Evolutionary conservation across 768 basidiomycete genomes (phyloP).

Genomic region (Sarcodon sp.): DNA sequence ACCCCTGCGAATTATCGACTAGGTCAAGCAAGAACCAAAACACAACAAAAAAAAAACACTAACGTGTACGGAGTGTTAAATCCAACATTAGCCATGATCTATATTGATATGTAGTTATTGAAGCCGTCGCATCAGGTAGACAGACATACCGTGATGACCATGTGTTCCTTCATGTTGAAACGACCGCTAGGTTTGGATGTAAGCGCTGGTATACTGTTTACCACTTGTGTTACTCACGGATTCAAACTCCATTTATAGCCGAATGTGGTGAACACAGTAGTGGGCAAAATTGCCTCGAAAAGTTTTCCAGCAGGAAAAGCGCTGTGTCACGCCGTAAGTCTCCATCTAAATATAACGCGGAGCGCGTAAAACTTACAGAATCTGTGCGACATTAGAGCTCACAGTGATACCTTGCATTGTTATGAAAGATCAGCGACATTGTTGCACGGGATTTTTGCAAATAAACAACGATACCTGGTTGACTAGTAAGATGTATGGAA

Average conservation of each 20-base stretch:
- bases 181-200: conserved; percentile 30
- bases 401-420: neutral
- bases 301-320: conserved; percentile 64
- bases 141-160: conserved; percentile 40
- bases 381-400: conserved; percentile 36
- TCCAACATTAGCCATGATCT: conserved; percentile 68
- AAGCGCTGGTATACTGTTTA: too few species aligned
- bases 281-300: conserved; percentile 55
- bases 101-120: conserved; percentile 83
- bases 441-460: too few species aligned
- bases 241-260: conserved; percentile 67
- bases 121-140: conserved; percentile 63
- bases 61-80: conserved; percentile 40
- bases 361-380: conserved; percentile 20
- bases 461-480: too few species aligned
- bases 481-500: too few species aligned
- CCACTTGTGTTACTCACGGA: conserved; percentile 15
- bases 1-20: neutral
- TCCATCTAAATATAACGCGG: too few species aligned
- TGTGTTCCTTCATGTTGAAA: conserved; percentile 87
- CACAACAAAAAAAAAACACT: neutral
- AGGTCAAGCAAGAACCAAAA: neutral
- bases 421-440: too few species aligned
- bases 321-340: neutral
- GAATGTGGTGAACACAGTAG: conserved; percentile 48